phyloP scores from a whole-genome alignment of 805 yeast genomes.

The Ogataea chonburiensis region DNA sequence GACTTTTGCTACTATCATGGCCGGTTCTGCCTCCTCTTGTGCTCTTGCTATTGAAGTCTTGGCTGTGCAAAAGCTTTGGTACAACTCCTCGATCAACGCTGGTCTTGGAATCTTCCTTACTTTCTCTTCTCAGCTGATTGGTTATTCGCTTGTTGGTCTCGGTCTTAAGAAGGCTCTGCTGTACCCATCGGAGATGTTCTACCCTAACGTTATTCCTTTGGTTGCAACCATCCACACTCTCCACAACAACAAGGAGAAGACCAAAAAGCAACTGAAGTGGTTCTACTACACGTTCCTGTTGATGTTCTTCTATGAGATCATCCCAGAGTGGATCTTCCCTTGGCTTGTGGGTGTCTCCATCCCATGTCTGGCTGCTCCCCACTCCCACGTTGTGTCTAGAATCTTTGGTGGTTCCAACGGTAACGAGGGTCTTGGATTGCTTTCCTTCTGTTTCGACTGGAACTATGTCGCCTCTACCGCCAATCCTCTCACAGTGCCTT shows the following conservation, averaged over 20 bases:
- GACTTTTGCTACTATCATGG: constrained; percentile 39
- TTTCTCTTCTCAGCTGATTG: constrained; percentile 33
- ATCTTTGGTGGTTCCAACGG: constrained; percentile 36
- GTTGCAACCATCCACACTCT: constrained; percentile 27
- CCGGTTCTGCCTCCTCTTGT: constrained; percentile 34
- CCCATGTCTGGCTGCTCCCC: constrained; percentile 31
- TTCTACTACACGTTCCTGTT: constrained; percentile 25
- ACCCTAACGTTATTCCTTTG: constrained; percentile 41
- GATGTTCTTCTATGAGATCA: constrained; percentile 31
- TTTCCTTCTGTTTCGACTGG: constrained; percentile 35
- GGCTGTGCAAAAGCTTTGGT: constrained; percentile 36
- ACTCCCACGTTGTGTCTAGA: constrained; percentile 29
- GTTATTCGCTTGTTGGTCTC: constrained; percentile 33
- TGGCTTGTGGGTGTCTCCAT: constrained; percentile 32
- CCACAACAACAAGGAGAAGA: constrained; percentile 26
- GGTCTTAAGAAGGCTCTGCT: constrained; percentile 27
- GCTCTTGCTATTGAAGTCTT: constrained; percentile 33
- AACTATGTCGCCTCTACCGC: constrained; percentile 32
- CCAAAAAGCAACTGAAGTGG: constrained; percentile 25
- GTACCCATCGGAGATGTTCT: constrained; percentile 33
- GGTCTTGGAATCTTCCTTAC: constrained; percentile 34
- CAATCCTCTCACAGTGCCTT: constrained; percentile 32
- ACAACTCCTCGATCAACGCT: constrained; percentile 24
- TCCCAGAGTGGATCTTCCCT: constrained; percentile 34
- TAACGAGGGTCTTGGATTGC: constrained; percentile 34